phyloP scores from a whole-genome alignment of 1,284 basidiomycete genomes.

The Abortiporus biennis region DNA sequence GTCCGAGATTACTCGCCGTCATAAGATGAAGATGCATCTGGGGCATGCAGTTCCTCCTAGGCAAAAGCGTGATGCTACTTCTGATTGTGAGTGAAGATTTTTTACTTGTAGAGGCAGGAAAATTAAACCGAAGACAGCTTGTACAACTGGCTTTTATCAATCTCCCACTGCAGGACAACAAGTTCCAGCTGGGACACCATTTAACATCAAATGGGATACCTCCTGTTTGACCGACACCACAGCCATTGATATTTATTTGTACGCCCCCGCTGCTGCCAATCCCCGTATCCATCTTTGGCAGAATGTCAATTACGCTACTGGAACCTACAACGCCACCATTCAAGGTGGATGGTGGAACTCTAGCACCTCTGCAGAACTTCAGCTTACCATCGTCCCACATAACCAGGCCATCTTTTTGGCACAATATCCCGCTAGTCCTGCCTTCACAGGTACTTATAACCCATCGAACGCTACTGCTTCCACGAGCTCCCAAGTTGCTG shows the following conservation, averaged over 20 bases:
- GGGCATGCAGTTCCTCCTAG: too few relatives aligned
- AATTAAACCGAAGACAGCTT: too few relatives aligned
- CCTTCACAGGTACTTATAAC: slow-evolving; percentile 62
- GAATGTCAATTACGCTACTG: slow-evolving; percentile 48
- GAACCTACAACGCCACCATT: slow-evolving; percentile 49
- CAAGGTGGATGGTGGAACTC: slow-evolving; percentile 78
- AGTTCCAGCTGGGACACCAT: slow-evolving; percentile 45
- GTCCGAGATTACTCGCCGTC: too few relatives aligned
- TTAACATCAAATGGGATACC: slow-evolving; percentile 72
- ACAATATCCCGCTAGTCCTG: slow-evolving; percentile 60
- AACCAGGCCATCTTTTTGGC: slow-evolving; percentile 52
- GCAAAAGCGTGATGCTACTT: too few relatives aligned
- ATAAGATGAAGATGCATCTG: too few relatives aligned
- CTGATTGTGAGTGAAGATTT: too few relatives aligned
- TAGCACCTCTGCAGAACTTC: slow-evolving; percentile 47
- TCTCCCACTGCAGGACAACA: slow-evolving; percentile 48
- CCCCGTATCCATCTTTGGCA: slow-evolving; percentile 62
- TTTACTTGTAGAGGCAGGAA: too few relatives aligned
- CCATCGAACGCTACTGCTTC: slow-evolving; percentile 12
- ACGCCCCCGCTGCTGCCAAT: slow-evolving; percentile 40
- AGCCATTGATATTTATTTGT: slow-evolving; percentile 72
- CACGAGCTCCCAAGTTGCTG: slow-evolving; percentile 27
- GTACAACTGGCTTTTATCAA: slow-evolving; percentile 66
- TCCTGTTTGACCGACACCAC: slow-evolving; percentile 40
- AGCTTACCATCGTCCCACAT: slow-evolving; percentile 59